Conservation (phyloP, 371 early-diverging fungal genomes). For the Encephalitozoon romaleae region DNA sequence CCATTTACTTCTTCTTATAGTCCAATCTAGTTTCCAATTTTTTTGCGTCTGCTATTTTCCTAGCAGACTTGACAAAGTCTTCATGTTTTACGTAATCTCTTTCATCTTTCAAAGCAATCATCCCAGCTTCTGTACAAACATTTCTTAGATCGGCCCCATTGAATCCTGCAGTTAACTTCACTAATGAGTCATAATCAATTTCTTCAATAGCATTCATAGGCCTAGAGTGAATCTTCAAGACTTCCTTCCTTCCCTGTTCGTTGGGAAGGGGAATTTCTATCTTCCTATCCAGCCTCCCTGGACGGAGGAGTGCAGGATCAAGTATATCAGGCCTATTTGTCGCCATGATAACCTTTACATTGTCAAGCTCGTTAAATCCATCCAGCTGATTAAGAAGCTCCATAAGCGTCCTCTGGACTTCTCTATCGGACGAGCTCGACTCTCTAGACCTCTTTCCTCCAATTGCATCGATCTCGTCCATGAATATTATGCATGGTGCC, state of each 20-base stretch:
- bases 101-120: constrained; percentile 98
- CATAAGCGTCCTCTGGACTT: constrained; percentile 98
- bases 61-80: constrained; percentile 96
- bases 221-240: constrained; percentile 87
- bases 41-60: constrained; percentile 93
- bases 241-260: constrained; percentile 78
- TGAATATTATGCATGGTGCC: constrained; percentile 98
- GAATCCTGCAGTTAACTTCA: constrained; percentile 91
- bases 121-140: constrained; percentile 97
- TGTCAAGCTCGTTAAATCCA: constrained; percentile 92
- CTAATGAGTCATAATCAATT: constrained; percentile 82
- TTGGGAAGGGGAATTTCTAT: constrained; percentile 95
- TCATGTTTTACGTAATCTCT: constrained; percentile 91
- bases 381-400: constrained; percentile 98
- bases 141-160: constrained; percentile 98
- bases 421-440: constrained; percentile 95
- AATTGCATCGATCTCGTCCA: constrained; percentile 99
- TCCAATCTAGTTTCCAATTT: constrained; percentile 94
- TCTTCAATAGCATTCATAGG: constrained; percentile 86
- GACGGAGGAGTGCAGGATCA: constrained; percentile 91
- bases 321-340: constrained; percentile 97
- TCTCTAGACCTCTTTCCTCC: constrained; percentile 96
- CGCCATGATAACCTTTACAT: constrained; percentile 97
- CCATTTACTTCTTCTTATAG: constrained; percentile 63
- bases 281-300: constrained; percentile 93